These are phyloP conservation scores for Rhododendron molle DNA, from an alignment of 148 eudicot species.

Conservation along the genomic window DNA sequence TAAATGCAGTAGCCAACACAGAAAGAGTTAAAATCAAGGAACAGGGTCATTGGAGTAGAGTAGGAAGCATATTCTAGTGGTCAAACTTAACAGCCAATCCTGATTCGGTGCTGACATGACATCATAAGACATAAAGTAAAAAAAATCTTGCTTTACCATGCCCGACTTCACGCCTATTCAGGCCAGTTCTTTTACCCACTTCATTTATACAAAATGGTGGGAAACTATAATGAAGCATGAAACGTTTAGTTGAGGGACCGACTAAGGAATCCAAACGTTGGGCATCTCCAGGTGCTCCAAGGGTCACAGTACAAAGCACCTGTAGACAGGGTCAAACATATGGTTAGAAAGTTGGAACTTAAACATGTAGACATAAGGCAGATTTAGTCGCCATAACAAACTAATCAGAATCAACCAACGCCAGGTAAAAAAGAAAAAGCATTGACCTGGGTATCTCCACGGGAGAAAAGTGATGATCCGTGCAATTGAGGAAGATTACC, in stretches of 20 bases:
- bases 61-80: neutral
- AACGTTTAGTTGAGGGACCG: slow-evolving; percentile 81
- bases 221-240: slow-evolving; percentile 97
- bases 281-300: slow-evolving; percentile 95
- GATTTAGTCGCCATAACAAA: neutral
- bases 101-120: slow-evolving; percentile 5
- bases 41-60: neutral
- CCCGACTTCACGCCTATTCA: slow-evolving; percentile 96
- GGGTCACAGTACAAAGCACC: slow-evolving; percentile 94
- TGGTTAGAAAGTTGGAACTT: neutral
- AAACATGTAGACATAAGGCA: neutral
- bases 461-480: slow-evolving; percentile 84
- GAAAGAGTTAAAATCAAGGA: neutral
- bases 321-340: slow-evolving; percentile 20
- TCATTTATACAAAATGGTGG: slow-evolving; percentile 95
- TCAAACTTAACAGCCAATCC: neutral
- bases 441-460: slow-evolving; percentile 95
- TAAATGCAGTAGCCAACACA: slow-evolving; percentile 23
- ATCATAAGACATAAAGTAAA: neutral
- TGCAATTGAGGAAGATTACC: slow-evolving; percentile 73
- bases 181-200: slow-evolving; percentile 83
- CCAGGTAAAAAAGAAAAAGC: neutral
- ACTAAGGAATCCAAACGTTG: slow-evolving; percentile 75
- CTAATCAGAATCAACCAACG: neutral
- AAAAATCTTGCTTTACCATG: slow-evolving; percentile 58